These are phyloP conservation scores for Cordyceps tenuipes DNA, from an alignment of 2,329 filamentous ascomycete genomes.

Conservation along the genomic window DNA sequence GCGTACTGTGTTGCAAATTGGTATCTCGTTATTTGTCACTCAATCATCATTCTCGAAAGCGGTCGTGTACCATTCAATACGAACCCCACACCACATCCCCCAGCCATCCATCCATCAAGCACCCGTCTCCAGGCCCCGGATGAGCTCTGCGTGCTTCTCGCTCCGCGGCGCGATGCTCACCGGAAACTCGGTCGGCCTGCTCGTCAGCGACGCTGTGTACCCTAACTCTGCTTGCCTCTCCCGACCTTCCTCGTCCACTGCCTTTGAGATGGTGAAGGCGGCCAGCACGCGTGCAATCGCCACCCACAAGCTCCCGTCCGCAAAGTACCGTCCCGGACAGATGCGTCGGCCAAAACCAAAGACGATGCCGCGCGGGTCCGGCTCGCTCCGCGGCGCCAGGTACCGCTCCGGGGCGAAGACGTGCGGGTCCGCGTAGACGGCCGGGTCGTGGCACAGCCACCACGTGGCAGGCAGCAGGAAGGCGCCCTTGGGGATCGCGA, in stretches of 20 bases:
- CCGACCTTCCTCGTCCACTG: neutral
- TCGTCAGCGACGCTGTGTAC: neutral
- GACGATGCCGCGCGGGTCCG: conserved; percentile 19
- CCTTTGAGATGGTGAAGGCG: conserved; percentile 25
- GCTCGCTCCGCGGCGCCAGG: conserved; percentile 20
- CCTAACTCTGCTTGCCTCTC: neutral
- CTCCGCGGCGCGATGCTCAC: neutral
- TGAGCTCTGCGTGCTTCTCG: neutral
- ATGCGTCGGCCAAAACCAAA: conserved; percentile 30
- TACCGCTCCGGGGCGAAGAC: conserved; percentile 27
- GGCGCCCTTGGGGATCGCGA: conserved; percentile 21
- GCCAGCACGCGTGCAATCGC: conserved; percentile 34
- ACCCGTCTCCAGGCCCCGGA: neutral
- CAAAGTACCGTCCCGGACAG: conserved; percentile 27
- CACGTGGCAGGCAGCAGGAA: conserved; percentile 19
- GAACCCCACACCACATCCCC: too few species aligned
- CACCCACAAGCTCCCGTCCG: conserved; percentile 24
- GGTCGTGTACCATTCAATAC: too few species aligned
- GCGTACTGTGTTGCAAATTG: too few species aligned
- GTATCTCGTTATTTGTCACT: conserved; percentile 13
- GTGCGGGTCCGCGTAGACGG: conserved; percentile 45
- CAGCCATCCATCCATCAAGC: neutral
- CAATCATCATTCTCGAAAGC: too few species aligned
- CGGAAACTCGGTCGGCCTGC: neutral
- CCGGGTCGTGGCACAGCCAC: conserved; percentile 53